Conservation (phyloP, 768 basidiomycete genomes). For the Mycena indigotica region DNA sequence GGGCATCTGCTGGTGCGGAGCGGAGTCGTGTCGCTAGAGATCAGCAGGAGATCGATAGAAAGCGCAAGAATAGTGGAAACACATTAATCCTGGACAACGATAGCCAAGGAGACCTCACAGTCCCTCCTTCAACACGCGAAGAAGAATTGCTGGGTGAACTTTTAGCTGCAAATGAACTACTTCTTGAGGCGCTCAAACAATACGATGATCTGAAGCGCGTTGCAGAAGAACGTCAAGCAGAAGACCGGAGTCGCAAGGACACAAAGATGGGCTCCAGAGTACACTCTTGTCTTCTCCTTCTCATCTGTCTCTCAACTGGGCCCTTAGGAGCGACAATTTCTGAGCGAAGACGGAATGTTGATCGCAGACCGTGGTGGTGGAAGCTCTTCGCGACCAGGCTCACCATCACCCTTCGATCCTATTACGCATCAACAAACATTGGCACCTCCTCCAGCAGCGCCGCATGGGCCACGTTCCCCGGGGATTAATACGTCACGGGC, state of each 20-base stretch:
- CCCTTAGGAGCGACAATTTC: slow-evolving; percentile 37
- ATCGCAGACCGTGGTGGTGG: slow-evolving; percentile 35
- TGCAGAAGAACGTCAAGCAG: slow-evolving; percentile 61
- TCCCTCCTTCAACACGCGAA: slow-evolving; percentile 59
- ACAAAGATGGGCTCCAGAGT: slow-evolving; percentile 69
- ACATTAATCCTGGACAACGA: slow-evolving; percentile 7
- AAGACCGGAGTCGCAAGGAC: slow-evolving; percentile 73
- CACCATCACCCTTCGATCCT: slow-evolving; percentile 31
- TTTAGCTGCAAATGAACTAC: slow-evolving; percentile 71
- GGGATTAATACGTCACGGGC: slow-evolving; percentile 59
- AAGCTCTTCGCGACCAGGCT: slow-evolving; percentile 43
- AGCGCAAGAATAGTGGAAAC: slow-evolving; percentile 27
- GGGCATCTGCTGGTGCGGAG: slow-evolving; percentile 85
- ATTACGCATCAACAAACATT: slow-evolving; percentile 33
- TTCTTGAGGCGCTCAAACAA: slow-evolving; percentile 67
- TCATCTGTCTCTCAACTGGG: slow-evolving; percentile 1
- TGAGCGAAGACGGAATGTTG: slow-evolving; percentile 38
- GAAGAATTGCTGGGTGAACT: slow-evolving; percentile 75
- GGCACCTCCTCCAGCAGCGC: slow-evolving; percentile 67
- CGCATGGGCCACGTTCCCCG: slow-evolving; percentile 73
- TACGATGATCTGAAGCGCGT: slow-evolving; percentile 79
- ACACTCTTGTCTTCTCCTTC: background rate
- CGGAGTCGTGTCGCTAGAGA: slow-evolving; percentile 31
- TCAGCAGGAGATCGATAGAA: slow-evolving; percentile 44
- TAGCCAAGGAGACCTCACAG: slow-evolving; percentile 31